phyloP scores from a whole-genome alignment of 78 protist species.

The Tieghemostelium lacteum region DNA sequence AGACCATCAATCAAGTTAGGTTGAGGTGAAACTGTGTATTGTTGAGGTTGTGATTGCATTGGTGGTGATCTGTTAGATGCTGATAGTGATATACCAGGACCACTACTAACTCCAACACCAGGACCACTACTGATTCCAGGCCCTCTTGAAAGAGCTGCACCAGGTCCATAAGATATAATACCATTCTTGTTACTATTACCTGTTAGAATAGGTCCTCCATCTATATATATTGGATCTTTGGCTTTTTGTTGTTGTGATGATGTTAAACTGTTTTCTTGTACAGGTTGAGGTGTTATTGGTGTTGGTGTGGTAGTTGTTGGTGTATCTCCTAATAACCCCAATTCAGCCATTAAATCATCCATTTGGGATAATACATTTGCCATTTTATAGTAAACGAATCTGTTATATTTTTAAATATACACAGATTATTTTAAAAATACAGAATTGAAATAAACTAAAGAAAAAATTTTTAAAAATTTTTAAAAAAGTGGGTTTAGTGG shows the following conservation, averaged over 20 bases:
- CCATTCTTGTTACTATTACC: background rate
- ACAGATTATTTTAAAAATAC: too few relatives aligned
- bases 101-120: background rate
- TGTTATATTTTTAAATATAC: too few relatives aligned
- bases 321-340: slow-evolving; percentile 44
- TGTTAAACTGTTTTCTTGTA: slow-evolving; percentile 13
- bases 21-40: background rate
- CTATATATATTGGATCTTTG: background rate
- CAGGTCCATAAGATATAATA: slow-evolving; percentile 6
- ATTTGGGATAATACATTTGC: slow-evolving; percentile 65
- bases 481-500: too few relatives aligned
- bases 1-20: slow-evolving; percentile 20
- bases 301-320: background rate
- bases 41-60: slow-evolving; percentile 2
- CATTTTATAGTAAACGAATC: too few relatives aligned
- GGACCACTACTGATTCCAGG: background rate
- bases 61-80: background rate
- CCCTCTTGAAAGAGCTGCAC: background rate
- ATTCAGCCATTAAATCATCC: slow-evolving; percentile 80
- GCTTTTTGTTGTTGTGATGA: slow-evolving; percentile 3
- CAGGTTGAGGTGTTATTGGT: slow-evolving; percentile 1
- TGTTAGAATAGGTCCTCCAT: background rate
- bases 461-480: too few relatives aligned
- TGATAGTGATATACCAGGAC: slow-evolving; percentile 8
- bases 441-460: too few relatives aligned